phyloP scores from a whole-genome alignment of 2,329 filamentous ascomycete species.

The Xylaria sp. region DNA sequence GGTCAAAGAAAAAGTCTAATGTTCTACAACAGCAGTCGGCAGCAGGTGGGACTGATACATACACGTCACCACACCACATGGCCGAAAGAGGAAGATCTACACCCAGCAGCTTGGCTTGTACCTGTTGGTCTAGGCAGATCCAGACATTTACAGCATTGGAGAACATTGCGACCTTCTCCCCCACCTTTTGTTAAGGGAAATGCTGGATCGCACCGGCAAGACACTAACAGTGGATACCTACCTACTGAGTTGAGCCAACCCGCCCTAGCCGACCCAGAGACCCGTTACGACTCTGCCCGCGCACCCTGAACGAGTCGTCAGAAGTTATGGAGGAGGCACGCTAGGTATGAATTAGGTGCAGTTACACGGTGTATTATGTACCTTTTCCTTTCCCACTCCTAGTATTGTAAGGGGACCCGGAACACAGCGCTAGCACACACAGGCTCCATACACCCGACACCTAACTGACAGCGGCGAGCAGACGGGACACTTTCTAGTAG shows the following conservation, averaged over 20 bases:
- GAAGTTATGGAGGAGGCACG: background rate
- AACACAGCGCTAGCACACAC: background rate
- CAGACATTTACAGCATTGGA: background rate
- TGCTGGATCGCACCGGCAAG: background rate
- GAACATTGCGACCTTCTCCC: background rate
- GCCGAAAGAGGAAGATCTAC: background rate
- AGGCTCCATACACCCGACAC: no score
- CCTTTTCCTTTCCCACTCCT: background rate
- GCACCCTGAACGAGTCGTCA: slow-evolving; percentile 7
- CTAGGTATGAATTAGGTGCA: background rate
- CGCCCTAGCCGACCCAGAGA: slow-evolving; percentile 1
- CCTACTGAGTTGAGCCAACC: background rate
- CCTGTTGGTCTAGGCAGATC: background rate
- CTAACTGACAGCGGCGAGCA: background rate
- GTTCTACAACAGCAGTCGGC: background rate
- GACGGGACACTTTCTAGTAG: no score
- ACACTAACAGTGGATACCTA: background rate
- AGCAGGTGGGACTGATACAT: background rate
- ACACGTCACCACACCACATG: slow-evolving; percentile 3
- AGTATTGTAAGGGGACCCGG: background rate
- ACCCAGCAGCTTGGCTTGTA: background rate
- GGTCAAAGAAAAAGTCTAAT: background rate
- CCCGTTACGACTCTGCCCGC: slow-evolving; percentile 16
- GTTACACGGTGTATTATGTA: background rate
- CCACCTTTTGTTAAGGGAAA: slow-evolving; percentile 3